phyloP scores from a whole-genome alignment of 441 rosid species.

The Eutrema salsugineum region DNA sequence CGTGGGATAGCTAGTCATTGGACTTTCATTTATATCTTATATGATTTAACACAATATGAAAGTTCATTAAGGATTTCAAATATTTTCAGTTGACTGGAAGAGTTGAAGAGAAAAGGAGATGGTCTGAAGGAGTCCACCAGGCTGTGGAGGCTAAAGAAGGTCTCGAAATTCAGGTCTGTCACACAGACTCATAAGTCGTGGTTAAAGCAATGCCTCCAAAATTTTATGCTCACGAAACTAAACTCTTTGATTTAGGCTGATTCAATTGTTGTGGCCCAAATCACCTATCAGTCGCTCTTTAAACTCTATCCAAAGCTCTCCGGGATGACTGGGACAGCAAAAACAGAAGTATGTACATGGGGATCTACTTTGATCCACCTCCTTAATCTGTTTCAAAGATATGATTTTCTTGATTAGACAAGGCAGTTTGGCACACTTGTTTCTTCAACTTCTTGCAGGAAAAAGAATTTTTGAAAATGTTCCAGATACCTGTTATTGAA shows the following conservation, averaged over 20 bases:
- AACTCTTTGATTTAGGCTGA: slow-evolving; percentile 61
- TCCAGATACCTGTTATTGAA: slow-evolving; percentile 88
- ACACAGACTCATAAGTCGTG: background rate
- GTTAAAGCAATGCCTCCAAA: background rate
- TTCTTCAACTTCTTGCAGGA: slow-evolving; percentile 53
- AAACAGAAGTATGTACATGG: slow-evolving; percentile 73
- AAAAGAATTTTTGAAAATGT: slow-evolving; percentile 95
- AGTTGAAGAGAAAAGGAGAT: slow-evolving; percentile 97
- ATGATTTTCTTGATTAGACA: background rate
- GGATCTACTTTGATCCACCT: background rate
- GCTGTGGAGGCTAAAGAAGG: slow-evolving; percentile 99
- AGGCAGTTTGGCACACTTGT: background rate
- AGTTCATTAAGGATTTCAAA: background rate
- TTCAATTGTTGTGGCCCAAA: slow-evolving; percentile 96
- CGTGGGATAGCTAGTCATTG: background rate
- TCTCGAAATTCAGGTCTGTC: slow-evolving; percentile 74
- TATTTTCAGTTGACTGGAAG: slow-evolving; percentile 85
- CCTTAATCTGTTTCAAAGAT: background rate
- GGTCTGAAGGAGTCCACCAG: slow-evolving; percentile 98
- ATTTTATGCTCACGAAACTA: background rate
- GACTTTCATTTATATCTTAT: background rate
- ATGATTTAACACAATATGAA: background rate
- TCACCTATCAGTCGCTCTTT: slow-evolving; percentile 94
- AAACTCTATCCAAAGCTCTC: slow-evolving; percentile 97
- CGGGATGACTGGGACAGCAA: slow-evolving; percentile 99